A percentile compares a stretch with the other conserved stretches of the same genome.
phyloP scores from a whole-genome alignment of 2,329 filamentous ascomycete genomes.

The Alternaria sp. region DNA sequence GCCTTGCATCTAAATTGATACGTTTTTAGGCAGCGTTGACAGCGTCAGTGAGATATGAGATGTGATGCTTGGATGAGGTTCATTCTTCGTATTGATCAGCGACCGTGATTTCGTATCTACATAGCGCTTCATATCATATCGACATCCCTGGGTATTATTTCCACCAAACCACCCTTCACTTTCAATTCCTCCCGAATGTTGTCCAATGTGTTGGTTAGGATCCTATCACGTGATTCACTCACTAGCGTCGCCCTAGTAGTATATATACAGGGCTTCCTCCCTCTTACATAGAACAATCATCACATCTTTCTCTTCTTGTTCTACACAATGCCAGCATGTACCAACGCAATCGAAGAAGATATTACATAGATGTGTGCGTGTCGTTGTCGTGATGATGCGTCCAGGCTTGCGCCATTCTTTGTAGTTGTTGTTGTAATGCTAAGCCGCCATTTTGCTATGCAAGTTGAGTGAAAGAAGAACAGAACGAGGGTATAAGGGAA shows the following conservation, averaged over 20 bases:
- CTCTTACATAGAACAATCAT: no score
- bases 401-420: slow-evolving; percentile 33
- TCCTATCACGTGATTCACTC: no score
- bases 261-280: no score
- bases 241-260: no score
- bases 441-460: slow-evolving; percentile 38
- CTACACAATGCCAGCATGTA: slow-evolving; percentile 36
- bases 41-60: background rate
- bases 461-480: slow-evolving; percentile 13
- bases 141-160: slow-evolving; percentile 15
- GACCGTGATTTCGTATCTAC: slow-evolving; percentile 20
- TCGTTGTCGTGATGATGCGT: slow-evolving; percentile 15
- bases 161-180: slow-evolving; percentile 3
- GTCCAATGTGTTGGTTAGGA: slow-evolving; percentile 23
- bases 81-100: slow-evolving; percentile 12
- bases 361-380: slow-evolving; percentile 22
- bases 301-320: no score
- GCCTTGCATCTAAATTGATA: no score
- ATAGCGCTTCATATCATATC: slow-evolving; percentile 13
- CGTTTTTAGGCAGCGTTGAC: background rate
- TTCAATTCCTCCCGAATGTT: slow-evolving; percentile 16
- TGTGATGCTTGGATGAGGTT: background rate
- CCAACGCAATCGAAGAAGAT: slow-evolving; percentile 22
- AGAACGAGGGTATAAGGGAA: slow-evolving; percentile 44
- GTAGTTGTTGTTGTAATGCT: slow-evolving; percentile 25